Base-by-base conservation (phyloP, 257 asterid genomes). In the Phtheirospermum japonicum region DNA sequence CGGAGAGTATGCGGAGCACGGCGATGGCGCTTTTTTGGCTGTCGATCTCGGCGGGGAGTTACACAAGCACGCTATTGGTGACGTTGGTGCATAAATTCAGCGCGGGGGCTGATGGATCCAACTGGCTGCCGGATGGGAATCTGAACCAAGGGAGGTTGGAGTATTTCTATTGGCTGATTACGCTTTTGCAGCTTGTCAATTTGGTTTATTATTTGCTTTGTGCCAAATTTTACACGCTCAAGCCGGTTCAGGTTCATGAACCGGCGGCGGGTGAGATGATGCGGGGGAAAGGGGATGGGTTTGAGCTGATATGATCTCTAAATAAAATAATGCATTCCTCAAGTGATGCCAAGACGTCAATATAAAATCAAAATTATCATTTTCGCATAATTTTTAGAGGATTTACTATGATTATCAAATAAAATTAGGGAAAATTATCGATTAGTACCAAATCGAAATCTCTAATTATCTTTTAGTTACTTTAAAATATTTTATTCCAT, bases 1-100 rank as follows among this genome's bases (percentile, higher is more conserved):
- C 96, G 20, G 95, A 89, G 75, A 86, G 97, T 53, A 86, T 89
- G 97, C 68, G 86, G 73, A 89, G 97, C 76, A 86, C 89, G 0
- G 89, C 97, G 0, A 81, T 84, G 0, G 95, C 97, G 14, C 20
- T 86, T 32, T 89, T 84, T 42, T 86, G 97, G 97, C 67, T 84
- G 2, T 60, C 97, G 5, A 89, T 86, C 7, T 81, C 97, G 0
- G 94, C 88, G 0, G 95, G 97, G 40, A 86, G 80, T 45, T 89
- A 86, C 11, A 63, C 69, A 17, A 86, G 95, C 68, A 86, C 94
- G 0, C 71, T 86, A 14, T 31, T 89, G 74, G 95, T 89, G 0
- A 69, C 85, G 0, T 26, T 83, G 0, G 84, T 89, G 48, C 95
- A 89, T 40, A 83, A 71, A 62, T 63, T 13, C 12, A 83, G 67